Conservation (phyloP, 73 alveolate genomes). For the Halteria grandinella region DNA sequence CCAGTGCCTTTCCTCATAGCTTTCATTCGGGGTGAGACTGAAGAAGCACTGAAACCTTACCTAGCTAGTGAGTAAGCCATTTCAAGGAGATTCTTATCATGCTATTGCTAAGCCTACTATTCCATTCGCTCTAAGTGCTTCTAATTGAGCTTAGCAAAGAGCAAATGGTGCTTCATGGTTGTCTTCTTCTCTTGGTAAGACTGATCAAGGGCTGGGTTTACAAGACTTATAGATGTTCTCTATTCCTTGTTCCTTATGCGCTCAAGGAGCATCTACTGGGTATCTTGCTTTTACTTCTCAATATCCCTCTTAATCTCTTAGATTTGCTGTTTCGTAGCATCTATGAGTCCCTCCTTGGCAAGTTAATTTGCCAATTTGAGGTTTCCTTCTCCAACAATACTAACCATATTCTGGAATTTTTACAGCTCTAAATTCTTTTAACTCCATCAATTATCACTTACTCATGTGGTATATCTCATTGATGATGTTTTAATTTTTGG, state of each 20-base stretch:
- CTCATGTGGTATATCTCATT: constrained; percentile 14
- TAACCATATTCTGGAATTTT: constrained; percentile 7
- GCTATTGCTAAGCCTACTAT: no score
- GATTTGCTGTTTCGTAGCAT: neutral
- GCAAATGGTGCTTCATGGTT: no score
- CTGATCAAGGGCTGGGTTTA: no score
- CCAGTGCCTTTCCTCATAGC: no score
- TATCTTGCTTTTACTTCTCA: neutral
- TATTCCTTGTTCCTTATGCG: neutral
- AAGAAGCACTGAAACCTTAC: no score
- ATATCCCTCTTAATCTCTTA: neutral
- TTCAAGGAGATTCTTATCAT: no score
- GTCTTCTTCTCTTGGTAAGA: no score
- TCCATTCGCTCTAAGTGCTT: no score
- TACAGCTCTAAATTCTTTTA: constrained; percentile 4
- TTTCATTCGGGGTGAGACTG: no score
- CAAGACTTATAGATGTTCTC: no score
- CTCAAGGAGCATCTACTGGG: neutral
- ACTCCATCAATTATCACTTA: constrained; percentile 1
- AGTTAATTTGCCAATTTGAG: neutral
- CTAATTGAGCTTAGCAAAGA: no score
- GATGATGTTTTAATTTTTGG: constrained; percentile 21
- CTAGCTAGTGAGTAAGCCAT: no score
- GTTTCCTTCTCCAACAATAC: constrained; percentile 33
- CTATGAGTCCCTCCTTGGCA: neutral